phyloP scores from a whole-genome alignment of 2,329 filamentous ascomycete genomes.

The Tolypocladium album region DNA sequence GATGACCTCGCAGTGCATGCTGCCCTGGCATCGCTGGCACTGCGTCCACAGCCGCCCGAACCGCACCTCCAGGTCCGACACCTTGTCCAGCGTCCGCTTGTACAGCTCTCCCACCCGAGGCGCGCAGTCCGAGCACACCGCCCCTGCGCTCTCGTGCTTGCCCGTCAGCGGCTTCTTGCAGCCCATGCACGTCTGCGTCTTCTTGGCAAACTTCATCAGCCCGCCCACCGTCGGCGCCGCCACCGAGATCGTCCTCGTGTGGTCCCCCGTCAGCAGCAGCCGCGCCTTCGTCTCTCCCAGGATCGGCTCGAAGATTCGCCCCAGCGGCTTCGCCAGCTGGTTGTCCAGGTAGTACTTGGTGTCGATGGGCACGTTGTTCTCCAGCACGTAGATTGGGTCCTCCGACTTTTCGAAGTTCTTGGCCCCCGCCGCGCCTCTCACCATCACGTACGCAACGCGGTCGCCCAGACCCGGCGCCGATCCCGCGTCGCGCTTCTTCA shows the following conservation, averaged over 20 bases:
- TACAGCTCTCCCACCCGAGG: constrained; percentile 86
- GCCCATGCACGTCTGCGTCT: constrained; percentile 95
- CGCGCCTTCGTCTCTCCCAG: constrained; percentile 85
- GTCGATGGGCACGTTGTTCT: constrained; percentile 96
- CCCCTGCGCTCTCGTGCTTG: constrained; percentile 70
- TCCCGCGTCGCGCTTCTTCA: constrained; percentile 93
- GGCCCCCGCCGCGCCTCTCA: constrained; percentile 77
- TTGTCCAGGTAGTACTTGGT: constrained; percentile 99
- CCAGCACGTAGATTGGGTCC: constrained; percentile 92
- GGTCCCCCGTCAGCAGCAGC: constrained; percentile 78
- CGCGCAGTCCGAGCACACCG: constrained; percentile 79
- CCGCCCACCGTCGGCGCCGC: constrained; percentile 86
- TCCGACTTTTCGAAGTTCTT: constrained; percentile 98
- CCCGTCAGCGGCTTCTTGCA: constrained; percentile 91
- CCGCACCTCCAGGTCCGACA: constrained; percentile 83
- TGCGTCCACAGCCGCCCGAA: constrained; percentile 96
- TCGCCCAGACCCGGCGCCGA: constrained; percentile 89
- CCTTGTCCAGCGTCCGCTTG: constrained; percentile 77
- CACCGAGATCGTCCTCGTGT: constrained; percentile 89
- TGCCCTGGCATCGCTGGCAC: constrained; percentile 94
- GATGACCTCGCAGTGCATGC: constrained; percentile 96
- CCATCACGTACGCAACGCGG: constrained; percentile 95
- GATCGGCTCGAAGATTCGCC: constrained; percentile 95
- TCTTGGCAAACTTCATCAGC: constrained; percentile 97
- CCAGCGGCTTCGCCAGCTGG: constrained; percentile 87